phyloP scores from a whole-genome alignment of 1,284 basidiomycete genomes.

The Hymenochaete sp. region DNA sequence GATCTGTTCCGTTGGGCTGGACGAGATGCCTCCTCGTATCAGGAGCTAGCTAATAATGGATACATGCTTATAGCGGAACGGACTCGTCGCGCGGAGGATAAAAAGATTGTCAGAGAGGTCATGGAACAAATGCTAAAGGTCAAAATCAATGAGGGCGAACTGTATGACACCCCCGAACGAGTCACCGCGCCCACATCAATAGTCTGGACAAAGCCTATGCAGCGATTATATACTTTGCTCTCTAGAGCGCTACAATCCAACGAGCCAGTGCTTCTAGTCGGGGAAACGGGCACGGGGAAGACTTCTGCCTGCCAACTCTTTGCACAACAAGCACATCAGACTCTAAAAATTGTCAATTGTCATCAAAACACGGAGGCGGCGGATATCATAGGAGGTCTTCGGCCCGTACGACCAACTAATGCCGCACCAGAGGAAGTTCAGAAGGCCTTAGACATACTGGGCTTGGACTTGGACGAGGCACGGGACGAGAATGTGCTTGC shows the following conservation, averaged over 20 bases:
- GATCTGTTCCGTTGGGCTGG: slow-evolving; percentile 98
- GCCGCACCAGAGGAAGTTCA: slow-evolving; percentile 41
- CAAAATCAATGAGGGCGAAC: slow-evolving; percentile 58
- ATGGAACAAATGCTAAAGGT: slow-evolving; percentile 90
- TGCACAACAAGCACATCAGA: slow-evolving; percentile 57
- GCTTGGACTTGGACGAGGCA: slow-evolving; percentile 27
- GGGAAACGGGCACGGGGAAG: slow-evolving; percentile 97
- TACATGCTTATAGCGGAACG: slow-evolving; percentile 98
- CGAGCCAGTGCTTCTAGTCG: slow-evolving; percentile 95
- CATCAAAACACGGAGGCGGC: slow-evolving; percentile 99
- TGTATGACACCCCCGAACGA: too few species aligned
- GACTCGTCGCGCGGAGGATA: slow-evolving; percentile 79
- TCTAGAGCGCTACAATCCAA: slow-evolving; percentile 80
- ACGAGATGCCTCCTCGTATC: slow-evolving; percentile 80
- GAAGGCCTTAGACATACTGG: slow-evolving; percentile 38
- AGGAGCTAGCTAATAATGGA: slow-evolving; percentile 92
- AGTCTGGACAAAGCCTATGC: slow-evolving; percentile 93
- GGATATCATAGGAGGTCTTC: slow-evolving; percentile 89
- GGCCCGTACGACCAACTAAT: slow-evolving; percentile 79
- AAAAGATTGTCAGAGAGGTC: slow-evolving; percentile 82
- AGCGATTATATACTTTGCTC: slow-evolving; percentile 79
- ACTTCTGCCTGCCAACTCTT: slow-evolving; percentile 94
- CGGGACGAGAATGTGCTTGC: slow-evolving; percentile 25
- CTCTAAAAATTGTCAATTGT: slow-evolving; percentile 80
- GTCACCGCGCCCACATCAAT: slow-evolving; percentile 58